Evolutionary conservation across 2,329 filamentous ascomycete genomes (phyloP).

Genomic region (Thielaviopsis ethacetica): DNA sequence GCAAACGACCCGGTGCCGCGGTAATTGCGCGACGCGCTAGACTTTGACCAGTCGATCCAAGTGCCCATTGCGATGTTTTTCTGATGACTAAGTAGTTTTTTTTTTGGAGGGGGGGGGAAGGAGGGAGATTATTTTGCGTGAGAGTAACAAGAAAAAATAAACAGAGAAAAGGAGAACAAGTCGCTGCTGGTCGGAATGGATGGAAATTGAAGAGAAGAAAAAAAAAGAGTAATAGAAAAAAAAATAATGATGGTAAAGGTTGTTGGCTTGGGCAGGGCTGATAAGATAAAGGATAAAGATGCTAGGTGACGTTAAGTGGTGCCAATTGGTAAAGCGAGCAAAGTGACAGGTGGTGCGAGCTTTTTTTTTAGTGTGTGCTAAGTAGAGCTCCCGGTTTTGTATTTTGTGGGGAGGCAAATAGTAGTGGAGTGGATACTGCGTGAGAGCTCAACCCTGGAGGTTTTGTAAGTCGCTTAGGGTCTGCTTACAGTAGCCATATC

Average conservation of each 20-base stretch:
- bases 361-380: too few relatives aligned
- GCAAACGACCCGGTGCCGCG: slow-evolving; percentile 60
- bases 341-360: too few relatives aligned
- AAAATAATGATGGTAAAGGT: neutral
- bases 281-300: too few relatives aligned
- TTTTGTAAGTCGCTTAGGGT: too few relatives aligned
- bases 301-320: too few relatives aligned
- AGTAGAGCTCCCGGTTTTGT: too few relatives aligned
- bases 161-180: neutral
- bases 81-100: neutral
- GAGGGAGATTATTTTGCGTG: neutral
- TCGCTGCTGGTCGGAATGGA: neutral
- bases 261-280: too few relatives aligned
- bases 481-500: too few relatives aligned
- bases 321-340: too few relatives aligned
- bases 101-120: neutral
- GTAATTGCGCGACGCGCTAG: slow-evolving; percentile 39
- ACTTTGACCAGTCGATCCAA: slow-evolving; percentile 39
- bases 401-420: too few relatives aligned
- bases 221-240: neutral
- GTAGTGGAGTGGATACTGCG: too few relatives aligned
- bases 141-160: neutral
- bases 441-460: too few relatives aligned
- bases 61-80: slow-evolving; percentile 7
- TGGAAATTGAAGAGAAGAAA: neutral